These are phyloP conservation scores for Mycosphaerella sp. DNA, from an alignment of 2,329 filamentous ascomycete species.

Conservation along the genomic window DNA sequence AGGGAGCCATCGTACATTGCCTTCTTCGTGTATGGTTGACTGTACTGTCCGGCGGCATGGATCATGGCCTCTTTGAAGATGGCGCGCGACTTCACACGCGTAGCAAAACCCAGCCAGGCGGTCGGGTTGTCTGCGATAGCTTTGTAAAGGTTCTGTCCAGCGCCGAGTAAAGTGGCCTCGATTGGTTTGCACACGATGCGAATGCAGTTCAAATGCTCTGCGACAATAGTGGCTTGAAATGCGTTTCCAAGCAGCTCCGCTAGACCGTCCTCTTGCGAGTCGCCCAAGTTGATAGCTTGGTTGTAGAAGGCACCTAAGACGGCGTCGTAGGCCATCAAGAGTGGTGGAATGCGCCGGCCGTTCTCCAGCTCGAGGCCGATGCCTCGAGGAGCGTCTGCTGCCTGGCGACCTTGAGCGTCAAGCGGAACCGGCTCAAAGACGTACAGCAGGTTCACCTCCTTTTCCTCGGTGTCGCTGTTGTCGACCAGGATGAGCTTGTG, in stretches of 20 bases:
- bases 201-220: slow-evolving; percentile 42
- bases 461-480: slow-evolving; percentile 14
- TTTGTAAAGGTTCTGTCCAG: slow-evolving; percentile 43
- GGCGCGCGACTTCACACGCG: slow-evolving; percentile 42
- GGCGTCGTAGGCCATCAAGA: slow-evolving; percentile 37
- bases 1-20: slow-evolving; percentile 23
- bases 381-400: slow-evolving; percentile 1
- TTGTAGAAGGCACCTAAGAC: slow-evolving; percentile 46
- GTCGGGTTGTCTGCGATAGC: slow-evolving; percentile 41
- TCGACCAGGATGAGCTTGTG: slow-evolving; percentile 24
- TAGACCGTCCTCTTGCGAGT: slow-evolving; percentile 35
- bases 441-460: slow-evolving; percentile 10
- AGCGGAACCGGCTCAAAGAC: slow-evolving; percentile 16
- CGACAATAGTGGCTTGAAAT: slow-evolving; percentile 40
- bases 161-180: slow-evolving; percentile 44
- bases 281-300: slow-evolving; percentile 37
- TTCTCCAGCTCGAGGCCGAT: slow-evolving; percentile 24
- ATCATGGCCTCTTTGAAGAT: slow-evolving; percentile 44
- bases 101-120: slow-evolving; percentile 43
- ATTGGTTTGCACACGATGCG: slow-evolving; percentile 41
- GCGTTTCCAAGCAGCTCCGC: slow-evolving; percentile 37
- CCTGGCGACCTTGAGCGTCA: slow-evolving; percentile 19
- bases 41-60: slow-evolving; percentile 42
- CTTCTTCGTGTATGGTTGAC: slow-evolving; percentile 22
- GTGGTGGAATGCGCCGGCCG: slow-evolving; percentile 15